A percentile compares a stretch with the other conserved stretches of the same genome.
Conservation (phyloP, 78 protist genomes). For the Dictyostelium firmibasis region DNA sequence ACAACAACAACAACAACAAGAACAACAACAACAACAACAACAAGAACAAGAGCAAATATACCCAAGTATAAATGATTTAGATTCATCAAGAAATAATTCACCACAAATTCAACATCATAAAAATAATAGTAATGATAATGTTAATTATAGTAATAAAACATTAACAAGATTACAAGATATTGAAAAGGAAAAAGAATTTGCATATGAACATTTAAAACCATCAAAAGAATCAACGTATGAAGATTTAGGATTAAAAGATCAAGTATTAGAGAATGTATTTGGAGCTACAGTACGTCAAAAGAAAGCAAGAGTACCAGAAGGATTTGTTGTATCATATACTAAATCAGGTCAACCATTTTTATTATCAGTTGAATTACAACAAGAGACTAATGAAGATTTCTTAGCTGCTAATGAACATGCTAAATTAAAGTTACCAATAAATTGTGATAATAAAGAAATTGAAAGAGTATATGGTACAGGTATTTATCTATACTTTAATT, state of each 20-base stretch:
- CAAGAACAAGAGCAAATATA: background rate
- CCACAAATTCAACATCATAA: background rate
- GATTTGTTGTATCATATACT: conserved; percentile 26
- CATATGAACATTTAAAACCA: background rate
- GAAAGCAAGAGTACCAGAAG: conserved; percentile 57
- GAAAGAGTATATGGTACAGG: conserved; percentile 52
- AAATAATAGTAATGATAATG: background rate
- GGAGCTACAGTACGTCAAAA: conserved; percentile 19
- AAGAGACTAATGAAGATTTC: background rate
- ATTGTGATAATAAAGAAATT: conserved; percentile 15
- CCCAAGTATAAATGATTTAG: background rate
- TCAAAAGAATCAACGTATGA: conserved; percentile 1
- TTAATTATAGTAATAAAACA: background rate
- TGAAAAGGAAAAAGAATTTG: background rate
- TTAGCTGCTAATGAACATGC: conserved; percentile 48
- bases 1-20: background rate
- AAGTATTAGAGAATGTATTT: conserved; percentile 39
- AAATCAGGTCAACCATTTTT: conserved; percentile 34
- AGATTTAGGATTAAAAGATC: conserved; percentile 18
- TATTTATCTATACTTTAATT: conserved; percentile 56
- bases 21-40: background rate
- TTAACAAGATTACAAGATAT: background rate
- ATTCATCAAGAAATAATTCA: background rate
- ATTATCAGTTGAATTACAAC: background rate
- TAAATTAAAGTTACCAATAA: conserved; percentile 1